Evolutionary conservation across 2,329 filamentous ascomycete species (phyloP), one percentile per base, ranked within the genome.

Genomic region (Triangularia verruculosa): DNA sequence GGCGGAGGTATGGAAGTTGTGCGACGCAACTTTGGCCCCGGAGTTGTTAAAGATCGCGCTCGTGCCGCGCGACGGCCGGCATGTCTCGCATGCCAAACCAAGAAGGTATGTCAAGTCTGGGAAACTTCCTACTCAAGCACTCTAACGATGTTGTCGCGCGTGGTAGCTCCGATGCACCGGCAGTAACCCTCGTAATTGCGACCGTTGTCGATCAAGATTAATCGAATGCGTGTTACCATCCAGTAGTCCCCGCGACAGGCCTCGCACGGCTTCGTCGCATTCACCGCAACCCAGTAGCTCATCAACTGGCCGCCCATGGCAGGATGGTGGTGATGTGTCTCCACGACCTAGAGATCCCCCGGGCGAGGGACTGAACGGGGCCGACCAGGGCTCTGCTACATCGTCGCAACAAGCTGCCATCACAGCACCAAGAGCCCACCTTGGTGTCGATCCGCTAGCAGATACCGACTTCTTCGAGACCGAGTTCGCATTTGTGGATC

Each of bases 161-260:
- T 11, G 22, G 30, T 17, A 64, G 62, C 59, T 58, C n/a, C 62
- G 62, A n/a, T 64, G 62, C 62, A 61, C 62, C 27, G 62, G 62
- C 15, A 61, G 55, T 39, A 39, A 39, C 43, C 43, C 59, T 22
- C 54, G 22, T 39, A 58, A 54, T 17, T 64, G 62, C 27, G 62
- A 64, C 28, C 62, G 62, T 12, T 64, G 62, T 43, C 59, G 54
- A 20, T 22, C 58, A 17, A 53, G 62, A 52, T 12, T 54, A 17
- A 54, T 64, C 54, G 62, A 64, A 28, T 64, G 62, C 55, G 62
- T 39, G 13, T 5, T 64, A 2, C 53, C 53, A 4, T 4, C 59
- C 8, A 53, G 24, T 9, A 61, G 20, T 20, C 43, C 20, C 47
- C 53, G 32, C 20, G 27, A 34, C 55, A 58, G 54, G 11, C 55